Conservation (phyloP, 345 rosid species). For the Iberis pinnata region DNA sequence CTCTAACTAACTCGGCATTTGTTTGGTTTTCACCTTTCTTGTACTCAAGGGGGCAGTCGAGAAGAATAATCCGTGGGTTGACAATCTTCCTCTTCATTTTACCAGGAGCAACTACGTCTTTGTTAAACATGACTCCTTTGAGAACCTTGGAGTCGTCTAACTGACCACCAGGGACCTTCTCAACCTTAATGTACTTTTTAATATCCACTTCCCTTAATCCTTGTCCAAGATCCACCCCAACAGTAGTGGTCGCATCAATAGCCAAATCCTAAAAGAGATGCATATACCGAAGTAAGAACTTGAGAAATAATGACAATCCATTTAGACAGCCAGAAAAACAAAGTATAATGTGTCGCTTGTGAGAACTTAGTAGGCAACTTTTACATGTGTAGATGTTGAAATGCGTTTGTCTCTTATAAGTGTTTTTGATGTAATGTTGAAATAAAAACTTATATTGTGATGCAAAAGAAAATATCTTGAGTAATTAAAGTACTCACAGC, state of each 20-base stretch:
- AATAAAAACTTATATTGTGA: neutral
- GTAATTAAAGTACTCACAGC: constrained; percentile 54
- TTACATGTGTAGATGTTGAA: neutral
- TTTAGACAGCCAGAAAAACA: too few species aligned
- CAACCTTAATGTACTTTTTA: constrained; percentile 83
- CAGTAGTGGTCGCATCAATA: constrained; percentile 73
- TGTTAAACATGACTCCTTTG: constrained; percentile 91
- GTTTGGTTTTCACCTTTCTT: constrained; percentile 99
- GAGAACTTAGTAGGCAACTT: neutral
- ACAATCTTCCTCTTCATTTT: constrained; percentile 92
- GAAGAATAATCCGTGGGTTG: constrained; percentile 78
- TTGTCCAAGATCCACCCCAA: constrained; percentile 94
- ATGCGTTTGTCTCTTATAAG: neutral
- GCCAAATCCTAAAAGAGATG: constrained; percentile 64
- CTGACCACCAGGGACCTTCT: constrained; percentile 96
- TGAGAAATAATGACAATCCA: neutral
- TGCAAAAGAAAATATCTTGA: neutral
- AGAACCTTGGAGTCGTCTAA: constrained; percentile 87
- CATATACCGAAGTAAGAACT: neutral
- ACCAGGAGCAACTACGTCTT: constrained; percentile 91
- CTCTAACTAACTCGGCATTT: constrained; percentile 80
- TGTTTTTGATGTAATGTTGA: neutral
- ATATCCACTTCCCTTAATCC: constrained; percentile 94
- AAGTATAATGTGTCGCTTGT: neutral
- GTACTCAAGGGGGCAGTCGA: constrained; percentile 93